Evolutionary conservation across 768 basidiomycete species (phyloP).

Genomic region (Lenzites betulinus): DNA sequence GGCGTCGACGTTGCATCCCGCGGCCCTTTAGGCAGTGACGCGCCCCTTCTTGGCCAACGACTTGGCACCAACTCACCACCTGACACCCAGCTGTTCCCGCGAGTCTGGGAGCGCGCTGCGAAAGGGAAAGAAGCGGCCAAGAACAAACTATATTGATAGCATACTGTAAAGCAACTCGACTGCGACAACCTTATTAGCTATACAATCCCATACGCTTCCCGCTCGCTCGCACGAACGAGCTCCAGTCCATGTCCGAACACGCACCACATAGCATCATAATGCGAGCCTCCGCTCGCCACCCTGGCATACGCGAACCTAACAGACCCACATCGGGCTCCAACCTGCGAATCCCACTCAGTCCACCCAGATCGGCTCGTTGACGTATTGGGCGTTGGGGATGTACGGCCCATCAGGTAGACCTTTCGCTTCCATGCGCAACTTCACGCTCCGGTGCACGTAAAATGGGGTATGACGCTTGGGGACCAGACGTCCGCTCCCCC

Average conservation of each 20-base stretch:
- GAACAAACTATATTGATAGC: background rate
- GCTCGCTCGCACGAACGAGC: background rate
- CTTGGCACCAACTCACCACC: too few relatives aligned
- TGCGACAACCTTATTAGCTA: too few relatives aligned
- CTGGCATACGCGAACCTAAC: background rate
- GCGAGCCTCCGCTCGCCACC: background rate
- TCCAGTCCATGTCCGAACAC: background rate
- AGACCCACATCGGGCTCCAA: background rate
- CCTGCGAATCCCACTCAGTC: too few relatives aligned
- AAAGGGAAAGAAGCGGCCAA: too few relatives aligned
- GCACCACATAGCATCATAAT: too few relatives aligned
- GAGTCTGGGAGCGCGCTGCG: too few relatives aligned
- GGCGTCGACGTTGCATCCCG: too few relatives aligned
- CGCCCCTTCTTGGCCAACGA: too few relatives aligned
- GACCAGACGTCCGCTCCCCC: conserved; percentile 18
- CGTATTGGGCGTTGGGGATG: conserved; percentile 30
- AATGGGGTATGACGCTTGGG: conserved; percentile 15
- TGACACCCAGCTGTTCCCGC: too few relatives aligned
- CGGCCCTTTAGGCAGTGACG: too few relatives aligned
- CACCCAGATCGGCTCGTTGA: conserved; percentile 14
- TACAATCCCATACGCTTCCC: too few relatives aligned
- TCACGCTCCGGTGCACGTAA: conserved; percentile 31
- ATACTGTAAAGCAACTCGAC: background rate
- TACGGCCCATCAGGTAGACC: conserved; percentile 32
- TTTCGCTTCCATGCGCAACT: conserved; percentile 28